Evolutionary conservation across 345 rosid species (phyloP).

Genomic region (Arabis hirsuta): DNA sequence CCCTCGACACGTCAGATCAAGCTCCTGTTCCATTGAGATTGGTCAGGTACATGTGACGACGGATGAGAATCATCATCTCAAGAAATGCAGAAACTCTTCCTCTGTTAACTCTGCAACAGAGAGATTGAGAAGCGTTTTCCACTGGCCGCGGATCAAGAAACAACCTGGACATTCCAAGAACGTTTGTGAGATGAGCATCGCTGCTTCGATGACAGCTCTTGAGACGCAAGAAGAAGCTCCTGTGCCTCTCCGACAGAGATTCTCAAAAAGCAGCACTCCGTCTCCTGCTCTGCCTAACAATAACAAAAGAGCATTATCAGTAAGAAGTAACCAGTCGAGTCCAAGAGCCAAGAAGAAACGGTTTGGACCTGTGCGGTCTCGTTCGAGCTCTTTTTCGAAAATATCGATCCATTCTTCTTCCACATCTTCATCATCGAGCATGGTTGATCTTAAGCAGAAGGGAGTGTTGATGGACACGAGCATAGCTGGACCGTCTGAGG

Average conservation of each 20-base stretch:
- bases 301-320: constrained; percentile 72
- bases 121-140: constrained; percentile 60
- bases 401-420: constrained; percentile 54
- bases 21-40: constrained; percentile 58
- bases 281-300: constrained; percentile 50
- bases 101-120: constrained; percentile 63
- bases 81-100: constrained; percentile 52
- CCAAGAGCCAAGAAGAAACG: constrained; percentile 78
- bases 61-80: constrained; percentile 49
- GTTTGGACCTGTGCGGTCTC: constrained; percentile 59
- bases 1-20: constrained; percentile 54
- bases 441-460: constrained; percentile 65
- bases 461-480: constrained; percentile 53
- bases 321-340: constrained; percentile 79
- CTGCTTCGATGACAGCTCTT: constrained; percentile 30
- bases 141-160: constrained; percentile 65
- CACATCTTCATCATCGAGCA: constrained; percentile 52
- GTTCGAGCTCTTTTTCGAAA: constrained; percentile 79
- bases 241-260: constrained; percentile 71
- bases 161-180: constrained; percentile 44
- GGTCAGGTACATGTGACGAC: constrained; percentile 46
- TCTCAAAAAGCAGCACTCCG: constrained; percentile 49
- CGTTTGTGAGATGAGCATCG: constrained; percentile 40
- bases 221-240: constrained; percentile 45
- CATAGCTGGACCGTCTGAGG: constrained; percentile 56